Evolutionary conservation across 352 stramenopile genomes (phyloP).

Genomic region (Phytopythium chamaehyphon): DNA sequence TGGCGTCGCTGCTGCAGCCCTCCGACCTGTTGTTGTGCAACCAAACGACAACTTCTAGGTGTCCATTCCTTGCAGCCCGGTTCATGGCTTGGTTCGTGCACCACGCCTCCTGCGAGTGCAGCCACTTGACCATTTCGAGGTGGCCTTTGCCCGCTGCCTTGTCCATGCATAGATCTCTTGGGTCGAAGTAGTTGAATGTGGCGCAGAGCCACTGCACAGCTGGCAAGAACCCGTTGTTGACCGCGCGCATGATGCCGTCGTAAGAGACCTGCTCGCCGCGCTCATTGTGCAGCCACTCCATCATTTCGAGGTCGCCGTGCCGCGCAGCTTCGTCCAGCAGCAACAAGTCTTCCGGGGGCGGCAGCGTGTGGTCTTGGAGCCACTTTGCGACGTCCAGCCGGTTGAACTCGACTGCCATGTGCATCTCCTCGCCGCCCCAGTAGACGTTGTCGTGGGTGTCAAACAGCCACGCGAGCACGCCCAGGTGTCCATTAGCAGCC

Average conservation of each 20-base stretch:
- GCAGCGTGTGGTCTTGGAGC: conserved; percentile 12
- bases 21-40: conserved; percentile 7
- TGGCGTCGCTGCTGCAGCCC: neutral
- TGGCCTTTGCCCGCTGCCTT: conserved; percentile 20
- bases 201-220: conserved; percentile 2
- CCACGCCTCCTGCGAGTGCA: conserved; percentile 12
- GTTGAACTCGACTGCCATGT: conserved; percentile 17
- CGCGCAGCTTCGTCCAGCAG: conserved; percentile 21
- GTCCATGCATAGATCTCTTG: conserved; percentile 16
- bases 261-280: conserved; percentile 16
- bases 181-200: conserved; percentile 11
- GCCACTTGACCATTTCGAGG: conserved; percentile 25
- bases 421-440: conserved; percentile 27
- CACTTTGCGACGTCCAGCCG: conserved; percentile 15
- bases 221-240: conserved; percentile 7
- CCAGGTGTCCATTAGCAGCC: conserved; percentile 20
- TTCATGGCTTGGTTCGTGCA: conserved; percentile 16
- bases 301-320: conserved; percentile 23
- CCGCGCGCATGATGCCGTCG: conserved; percentile 19
- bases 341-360: conserved; percentile 1
- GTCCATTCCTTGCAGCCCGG: neutral
- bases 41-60: conserved; percentile 5
- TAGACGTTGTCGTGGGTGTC: conserved; percentile 24
- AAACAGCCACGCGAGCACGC: conserved; percentile 24
- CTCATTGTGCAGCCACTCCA: conserved; percentile 20